Conservation (phyloP, 2,329 filamentous ascomycete species). For the Shiraia bambusicola region DNA sequence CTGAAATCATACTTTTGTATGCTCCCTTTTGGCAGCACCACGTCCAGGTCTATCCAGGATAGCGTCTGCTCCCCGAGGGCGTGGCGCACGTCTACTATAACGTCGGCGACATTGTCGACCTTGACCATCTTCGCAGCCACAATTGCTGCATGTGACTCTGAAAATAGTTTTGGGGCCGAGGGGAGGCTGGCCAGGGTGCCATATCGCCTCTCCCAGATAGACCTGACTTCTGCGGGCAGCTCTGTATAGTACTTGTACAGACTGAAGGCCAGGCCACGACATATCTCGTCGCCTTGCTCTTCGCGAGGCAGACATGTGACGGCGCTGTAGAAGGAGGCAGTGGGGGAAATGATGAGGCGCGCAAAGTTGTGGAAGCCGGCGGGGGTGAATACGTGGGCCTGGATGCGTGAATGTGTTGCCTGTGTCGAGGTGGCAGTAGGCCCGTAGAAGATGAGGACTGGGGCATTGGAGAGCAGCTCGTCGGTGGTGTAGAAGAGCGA, state of each 20-base stretch:
- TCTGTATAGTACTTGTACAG: slow-evolving; percentile 93
- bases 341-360: slow-evolving; percentile 89
- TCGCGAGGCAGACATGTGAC: slow-evolving; percentile 89
- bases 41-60: slow-evolving; percentile 82
- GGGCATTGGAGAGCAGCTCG: slow-evolving; percentile 74
- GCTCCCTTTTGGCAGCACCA: slow-evolving; percentile 77
- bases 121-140: slow-evolving; percentile 81
- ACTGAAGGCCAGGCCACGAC: slow-evolving; percentile 86
- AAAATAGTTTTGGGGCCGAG: slow-evolving; percentile 71
- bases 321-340: slow-evolving; percentile 85
- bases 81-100: slow-evolving; percentile 71
- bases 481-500: slow-evolving; percentile 89
- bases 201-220: slow-evolving; percentile 60
- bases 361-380: slow-evolving; percentile 88
- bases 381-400: slow-evolving; percentile 87
- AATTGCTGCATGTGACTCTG: slow-evolving; percentile 90
- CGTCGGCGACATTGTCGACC: slow-evolving; percentile 73
- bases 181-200: slow-evolving; percentile 59
- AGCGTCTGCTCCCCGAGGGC: slow-evolving; percentile 80
- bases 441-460: slow-evolving; percentile 89
- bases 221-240: slow-evolving; percentile 74
- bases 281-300: slow-evolving; percentile 92
- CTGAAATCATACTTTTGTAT: slow-evolving; percentile 52
- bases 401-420: slow-evolving; percentile 87
- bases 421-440: slow-evolving; percentile 86